These are phyloP conservation scores for Tetracladium maxilliforme DNA, from an alignment of 2,329 filamentous ascomycete genomes.

Conservation along the genomic window DNA sequence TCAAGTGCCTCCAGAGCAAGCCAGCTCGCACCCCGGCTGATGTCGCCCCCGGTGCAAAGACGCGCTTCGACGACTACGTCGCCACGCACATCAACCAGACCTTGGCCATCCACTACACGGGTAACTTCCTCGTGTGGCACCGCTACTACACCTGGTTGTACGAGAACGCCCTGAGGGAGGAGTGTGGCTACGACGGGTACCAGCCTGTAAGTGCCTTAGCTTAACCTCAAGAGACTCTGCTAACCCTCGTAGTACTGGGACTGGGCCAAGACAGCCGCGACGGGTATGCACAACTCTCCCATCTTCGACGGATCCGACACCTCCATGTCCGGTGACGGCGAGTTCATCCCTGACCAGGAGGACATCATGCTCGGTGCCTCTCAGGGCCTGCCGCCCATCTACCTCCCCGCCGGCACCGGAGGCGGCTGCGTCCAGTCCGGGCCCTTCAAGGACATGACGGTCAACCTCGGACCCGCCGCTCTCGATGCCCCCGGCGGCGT, in stretches of 20 bases:
- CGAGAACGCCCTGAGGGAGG: slow-evolving; percentile 23
- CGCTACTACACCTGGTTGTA: slow-evolving; percentile 24
- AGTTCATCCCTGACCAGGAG: slow-evolving; percentile 8
- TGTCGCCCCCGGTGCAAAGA: slow-evolving; percentile 24
- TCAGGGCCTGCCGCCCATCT: slow-evolving; percentile 10
- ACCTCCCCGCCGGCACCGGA: slow-evolving; percentile 31
- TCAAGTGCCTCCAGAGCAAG: slow-evolving; percentile 24
- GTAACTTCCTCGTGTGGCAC: slow-evolving; percentile 26
- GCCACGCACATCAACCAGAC: slow-evolving; percentile 33
- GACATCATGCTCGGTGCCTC: slow-evolving; percentile 2
- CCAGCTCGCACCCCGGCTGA: slow-evolving; percentile 17
- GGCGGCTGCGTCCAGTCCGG: slow-evolving; percentile 36
- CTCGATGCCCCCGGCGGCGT: slow-evolving; percentile 17
- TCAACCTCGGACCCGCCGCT: slow-evolving; percentile 31
- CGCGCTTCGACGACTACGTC: slow-evolving; percentile 34
- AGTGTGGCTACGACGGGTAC: slow-evolving; percentile 26
- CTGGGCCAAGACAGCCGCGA: slow-evolving; percentile 29
- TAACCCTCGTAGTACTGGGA: slow-evolving; percentile 33
- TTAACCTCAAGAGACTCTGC: slow-evolving; percentile 4
- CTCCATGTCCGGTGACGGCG: slow-evolving; percentile 32
- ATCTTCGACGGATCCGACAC: slow-evolving; percentile 38
- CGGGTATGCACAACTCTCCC: slow-evolving; percentile 30
- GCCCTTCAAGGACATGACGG: slow-evolving; percentile 24
- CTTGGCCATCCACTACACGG: slow-evolving; percentile 12
- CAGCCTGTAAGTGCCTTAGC: slow-evolving; percentile 14